These are phyloP conservation scores for Cercophora newfieldiana DNA, from an alignment of 495 filamentous ascomycete species.

Conservation along the genomic window DNA sequence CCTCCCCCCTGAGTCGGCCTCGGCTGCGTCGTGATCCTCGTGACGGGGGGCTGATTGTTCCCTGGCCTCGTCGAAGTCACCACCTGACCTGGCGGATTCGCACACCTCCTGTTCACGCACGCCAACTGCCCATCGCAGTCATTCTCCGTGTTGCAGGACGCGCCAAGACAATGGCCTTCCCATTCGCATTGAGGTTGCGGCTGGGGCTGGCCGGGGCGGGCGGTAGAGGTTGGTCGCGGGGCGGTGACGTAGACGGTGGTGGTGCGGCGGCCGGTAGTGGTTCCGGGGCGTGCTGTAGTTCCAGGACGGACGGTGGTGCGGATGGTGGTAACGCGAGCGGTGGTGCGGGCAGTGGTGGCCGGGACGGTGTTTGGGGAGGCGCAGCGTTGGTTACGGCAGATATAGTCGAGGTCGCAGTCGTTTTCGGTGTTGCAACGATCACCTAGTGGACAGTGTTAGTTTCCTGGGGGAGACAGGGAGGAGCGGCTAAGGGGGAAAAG, in stretches of 20 bases:
- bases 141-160: slow-evolving; percentile 23
- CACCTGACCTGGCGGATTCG: not conserved
- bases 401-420: slow-evolving; percentile 3
- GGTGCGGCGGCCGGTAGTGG: not conserved
- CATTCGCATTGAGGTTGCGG: not conserved
- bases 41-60: not conserved
- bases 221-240: not conserved
- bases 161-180: slow-evolving; percentile 4
- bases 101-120: slow-evolving; percentile 19
- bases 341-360: not conserved
- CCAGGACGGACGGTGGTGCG: not conserved
- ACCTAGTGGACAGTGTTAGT: not conserved
- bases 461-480: not conserved
- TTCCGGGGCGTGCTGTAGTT: not conserved
- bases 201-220: not conserved
- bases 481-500: not conserved
- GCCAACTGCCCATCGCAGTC: slow-evolving; percentile 28
- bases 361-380: not conserved
- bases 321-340: not conserved
- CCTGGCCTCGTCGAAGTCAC: not conserved
- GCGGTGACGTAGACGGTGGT: not conserved
- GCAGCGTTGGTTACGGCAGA: not conserved
- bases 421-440: not conserved
- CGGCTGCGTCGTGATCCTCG: not conserved
- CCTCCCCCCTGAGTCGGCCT: not conserved